Evolutionary conservation across 2,329 filamentous ascomycete genomes (phyloP).

Genomic region (Zasmidium citrigriseum): DNA sequence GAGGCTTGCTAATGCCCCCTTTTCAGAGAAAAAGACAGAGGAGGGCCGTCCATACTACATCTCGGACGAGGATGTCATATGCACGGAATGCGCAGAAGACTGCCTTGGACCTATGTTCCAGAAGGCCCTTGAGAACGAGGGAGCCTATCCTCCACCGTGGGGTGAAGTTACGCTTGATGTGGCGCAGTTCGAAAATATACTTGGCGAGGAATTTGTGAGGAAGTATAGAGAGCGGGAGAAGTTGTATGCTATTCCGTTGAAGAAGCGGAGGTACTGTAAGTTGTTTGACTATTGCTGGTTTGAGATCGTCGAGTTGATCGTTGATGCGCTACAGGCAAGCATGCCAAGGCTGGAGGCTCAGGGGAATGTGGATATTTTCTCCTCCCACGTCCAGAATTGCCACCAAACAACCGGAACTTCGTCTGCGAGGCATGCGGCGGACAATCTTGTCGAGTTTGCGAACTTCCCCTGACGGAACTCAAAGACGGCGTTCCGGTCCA

Average conservation of each 20-base stretch:
- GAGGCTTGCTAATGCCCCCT: too few species aligned
- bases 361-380: neutral
- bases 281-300: neutral
- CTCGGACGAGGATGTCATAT: neutral
- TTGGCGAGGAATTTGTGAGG: neutral
- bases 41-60: too few species aligned
- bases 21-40: too few species aligned
- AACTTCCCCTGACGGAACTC: neutral
- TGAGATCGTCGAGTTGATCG: neutral
- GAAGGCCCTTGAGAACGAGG: neutral
- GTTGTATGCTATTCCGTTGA: neutral
- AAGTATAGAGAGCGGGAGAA: neutral
- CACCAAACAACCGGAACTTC: neutral
- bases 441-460: neutral
- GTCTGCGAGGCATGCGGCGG: neutral
- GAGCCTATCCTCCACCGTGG: neutral
- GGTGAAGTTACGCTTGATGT: constrained; percentile 1
- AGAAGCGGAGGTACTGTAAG: constrained; percentile 1
- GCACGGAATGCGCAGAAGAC: neutral
- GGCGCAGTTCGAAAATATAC: neutral
- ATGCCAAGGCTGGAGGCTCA: neutral
- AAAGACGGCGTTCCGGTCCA: neutral
- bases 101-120: neutral
- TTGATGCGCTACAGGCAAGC: neutral
- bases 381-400: neutral